phyloP scores from a whole-genome alignment of 306 rosid genomes.

The Trifolium fragiferum region DNA sequence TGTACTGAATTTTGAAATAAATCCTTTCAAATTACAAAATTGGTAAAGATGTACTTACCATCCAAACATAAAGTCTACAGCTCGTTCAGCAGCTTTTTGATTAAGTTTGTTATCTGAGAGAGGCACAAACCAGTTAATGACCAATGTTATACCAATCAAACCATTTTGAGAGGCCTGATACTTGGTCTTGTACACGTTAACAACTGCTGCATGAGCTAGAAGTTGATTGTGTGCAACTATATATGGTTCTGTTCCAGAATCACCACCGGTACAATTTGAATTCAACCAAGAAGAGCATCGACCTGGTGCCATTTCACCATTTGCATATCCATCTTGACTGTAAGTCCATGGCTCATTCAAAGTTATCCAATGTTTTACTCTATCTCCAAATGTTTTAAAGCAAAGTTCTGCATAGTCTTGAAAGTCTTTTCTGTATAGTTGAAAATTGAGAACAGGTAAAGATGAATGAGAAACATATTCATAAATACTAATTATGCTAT shows the following conservation, averaged over 20 bases:
- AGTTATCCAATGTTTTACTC: conserved; percentile 70
- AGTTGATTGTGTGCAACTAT: conserved; percentile 35
- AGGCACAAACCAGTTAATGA: conserved; percentile 47
- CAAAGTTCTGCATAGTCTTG: conserved; percentile 40
- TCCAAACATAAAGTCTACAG: conserved; percentile 56
- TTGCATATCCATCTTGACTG: conserved; percentile 49
- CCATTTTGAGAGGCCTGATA: conserved; percentile 54
- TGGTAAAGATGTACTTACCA: conserved; percentile 42
- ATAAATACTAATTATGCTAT: too few species aligned
- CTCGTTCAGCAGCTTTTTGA: conserved; percentile 41
- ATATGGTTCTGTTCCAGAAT: conserved; percentile 39
- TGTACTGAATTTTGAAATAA: too few species aligned
- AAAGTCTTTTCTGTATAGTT: conserved; percentile 39
- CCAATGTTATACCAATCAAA: conserved; percentile 56
- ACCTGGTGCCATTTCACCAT: conserved; percentile 41
- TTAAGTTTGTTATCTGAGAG: conserved; percentile 34
- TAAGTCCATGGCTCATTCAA: conserved; percentile 57
- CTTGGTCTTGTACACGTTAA: conserved; percentile 29
- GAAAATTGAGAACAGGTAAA: neutral
- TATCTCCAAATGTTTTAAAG: conserved; percentile 57
- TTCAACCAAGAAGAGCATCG: conserved; percentile 44
- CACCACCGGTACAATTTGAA: conserved; percentile 39
- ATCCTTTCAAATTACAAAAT: too few species aligned
- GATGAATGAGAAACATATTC: neutral
- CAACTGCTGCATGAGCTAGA: conserved; percentile 43